These are phyloP conservation scores for Colletotrichum paranaense DNA, from an alignment of 2,329 filamentous ascomycete genomes.

Conservation along the genomic window DNA sequence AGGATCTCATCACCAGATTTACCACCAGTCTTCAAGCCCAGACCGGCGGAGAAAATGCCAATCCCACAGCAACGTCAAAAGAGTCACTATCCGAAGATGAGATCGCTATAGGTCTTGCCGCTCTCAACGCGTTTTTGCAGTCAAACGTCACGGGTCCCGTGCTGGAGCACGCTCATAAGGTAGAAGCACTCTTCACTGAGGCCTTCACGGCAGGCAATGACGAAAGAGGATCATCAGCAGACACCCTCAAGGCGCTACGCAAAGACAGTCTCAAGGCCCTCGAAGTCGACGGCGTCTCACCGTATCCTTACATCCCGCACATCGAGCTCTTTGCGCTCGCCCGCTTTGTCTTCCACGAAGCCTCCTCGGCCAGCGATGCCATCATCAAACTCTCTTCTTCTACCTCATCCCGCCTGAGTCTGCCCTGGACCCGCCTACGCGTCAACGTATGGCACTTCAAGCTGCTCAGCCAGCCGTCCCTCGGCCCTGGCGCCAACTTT, in stretches of 20 bases:
- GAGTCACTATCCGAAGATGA: conserved; percentile 19
- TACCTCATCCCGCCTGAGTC: conserved; percentile 53
- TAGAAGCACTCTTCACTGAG: conserved; percentile 54
- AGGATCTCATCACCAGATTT: conserved; percentile 16
- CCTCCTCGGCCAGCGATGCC: conserved; percentile 38
- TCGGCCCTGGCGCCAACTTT: conserved; percentile 65
- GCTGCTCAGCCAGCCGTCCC: conserved; percentile 66
- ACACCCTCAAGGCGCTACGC: conserved; percentile 48
- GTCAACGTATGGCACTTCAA: conserved; percentile 78
- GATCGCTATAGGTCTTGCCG: conserved; percentile 72
- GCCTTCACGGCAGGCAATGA: conserved; percentile 37
- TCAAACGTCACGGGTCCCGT: conserved; percentile 89
- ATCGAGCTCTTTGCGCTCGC: conserved; percentile 88
- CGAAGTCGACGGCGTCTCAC: conserved; percentile 84
- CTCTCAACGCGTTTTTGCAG: conserved; percentile 84
- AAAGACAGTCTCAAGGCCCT: conserved; percentile 63
- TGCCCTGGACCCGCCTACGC: conserved; percentile 75
- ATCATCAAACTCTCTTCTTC: conserved; percentile 41
- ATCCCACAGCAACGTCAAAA: not conserved
- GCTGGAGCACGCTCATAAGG: conserved; percentile 53
- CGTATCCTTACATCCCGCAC: conserved; percentile 85
- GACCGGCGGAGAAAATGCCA: not conserved
- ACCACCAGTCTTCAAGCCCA: conserved; percentile 7
- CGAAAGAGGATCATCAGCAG: conserved; percentile 31
- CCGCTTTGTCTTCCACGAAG: conserved; percentile 55